phyloP scores from a whole-genome alignment of 129 eudicot species.

The Scalesia atractyloides region DNA sequence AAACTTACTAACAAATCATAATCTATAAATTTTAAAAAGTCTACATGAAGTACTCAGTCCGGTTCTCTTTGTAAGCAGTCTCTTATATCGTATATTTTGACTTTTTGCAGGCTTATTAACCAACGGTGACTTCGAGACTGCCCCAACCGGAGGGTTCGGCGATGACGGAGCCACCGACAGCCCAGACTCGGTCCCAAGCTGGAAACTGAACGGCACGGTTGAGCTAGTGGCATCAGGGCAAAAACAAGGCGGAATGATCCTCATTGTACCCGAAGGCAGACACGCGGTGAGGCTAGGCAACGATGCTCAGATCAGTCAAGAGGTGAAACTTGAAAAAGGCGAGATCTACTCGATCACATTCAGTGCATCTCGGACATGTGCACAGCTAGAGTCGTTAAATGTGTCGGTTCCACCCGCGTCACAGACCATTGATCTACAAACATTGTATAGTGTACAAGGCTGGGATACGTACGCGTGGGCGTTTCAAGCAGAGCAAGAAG shows the following conservation, averaged over 20 bases:
- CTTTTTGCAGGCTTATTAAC: slow-evolving; percentile 52
- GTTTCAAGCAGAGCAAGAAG: slow-evolving; percentile 64
- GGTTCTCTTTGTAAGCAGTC: no score
- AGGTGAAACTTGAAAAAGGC: slow-evolving; percentile 69
- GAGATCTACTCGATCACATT: slow-evolving; percentile 78
- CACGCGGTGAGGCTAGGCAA: slow-evolving; percentile 92
- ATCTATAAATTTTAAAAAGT: background rate
- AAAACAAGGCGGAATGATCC: slow-evolving; percentile 98
- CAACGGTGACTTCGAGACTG: slow-evolving; percentile 90
- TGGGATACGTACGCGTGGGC: slow-evolving; percentile 99
- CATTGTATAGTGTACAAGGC: slow-evolving; percentile 88
- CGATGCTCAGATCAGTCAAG: slow-evolving; percentile 87
- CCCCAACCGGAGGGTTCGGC: slow-evolving; percentile 80
- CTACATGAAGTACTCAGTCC: no score
- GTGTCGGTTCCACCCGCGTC: slow-evolving; percentile 87
- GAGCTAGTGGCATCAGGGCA: slow-evolving; percentile 85
- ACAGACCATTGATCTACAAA: slow-evolving; percentile 85
- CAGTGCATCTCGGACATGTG: slow-evolving; percentile 97
- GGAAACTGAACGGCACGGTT: slow-evolving; percentile 80
- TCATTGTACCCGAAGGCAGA: slow-evolving; percentile 86
- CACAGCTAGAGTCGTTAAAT: slow-evolving; percentile 93
- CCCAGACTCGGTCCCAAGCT: slow-evolving; percentile 64
- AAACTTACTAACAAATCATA: background rate
- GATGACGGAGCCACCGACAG: slow-evolving; percentile 42
- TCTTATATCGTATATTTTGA: background rate